phyloP scores from a whole-genome alignment of 768 basidiomycete genomes.

The Steccherinum ochraceum region DNA sequence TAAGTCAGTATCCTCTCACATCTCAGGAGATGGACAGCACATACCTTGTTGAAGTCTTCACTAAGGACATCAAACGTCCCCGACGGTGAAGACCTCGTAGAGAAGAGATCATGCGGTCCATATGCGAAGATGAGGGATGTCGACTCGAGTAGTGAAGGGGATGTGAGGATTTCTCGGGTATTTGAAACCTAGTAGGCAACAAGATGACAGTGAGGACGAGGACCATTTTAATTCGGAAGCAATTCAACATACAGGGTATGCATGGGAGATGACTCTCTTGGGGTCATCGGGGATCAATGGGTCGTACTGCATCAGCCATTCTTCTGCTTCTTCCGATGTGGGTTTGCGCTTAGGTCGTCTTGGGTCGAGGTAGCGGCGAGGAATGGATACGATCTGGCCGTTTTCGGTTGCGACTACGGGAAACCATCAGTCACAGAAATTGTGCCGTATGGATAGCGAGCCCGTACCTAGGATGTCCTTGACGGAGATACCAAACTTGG shows the following conservation, averaged over 20 bases:
- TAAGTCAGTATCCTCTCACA: too few species aligned
- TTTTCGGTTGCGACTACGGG: slow-evolving; percentile 67
- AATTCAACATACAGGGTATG: slow-evolving; percentile 38
- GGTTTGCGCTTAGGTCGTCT: slow-evolving; percentile 75
- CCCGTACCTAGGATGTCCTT: slow-evolving; percentile 82
- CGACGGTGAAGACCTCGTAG: slow-evolving; percentile 79
- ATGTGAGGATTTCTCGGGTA: slow-evolving; percentile 61
- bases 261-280: slow-evolving; percentile 48
- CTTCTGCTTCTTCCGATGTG: slow-evolving; percentile 62
- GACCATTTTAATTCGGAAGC: too few species aligned
- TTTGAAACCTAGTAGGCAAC: slow-evolving; percentile 57
- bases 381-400: slow-evolving; percentile 68
- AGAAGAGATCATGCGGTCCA: slow-evolving; percentile 80
- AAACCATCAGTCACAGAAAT: not conserved
- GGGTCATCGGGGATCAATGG: slow-evolving; percentile 69
- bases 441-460: not conserved
- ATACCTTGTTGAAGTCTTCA: slow-evolving; percentile 84
- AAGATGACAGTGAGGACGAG: not conserved
- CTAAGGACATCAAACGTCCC: slow-evolving; percentile 89
- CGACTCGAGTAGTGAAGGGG: slow-evolving; percentile 85
- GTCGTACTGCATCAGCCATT: slow-evolving; percentile 82
- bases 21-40: too few species aligned
- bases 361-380: slow-evolving; percentile 72
- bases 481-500: slow-evolving; percentile 81
- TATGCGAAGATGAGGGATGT: slow-evolving; percentile 84